phyloP scores from a whole-genome alignment of 23 red algal genomes.

The Pyropia haitanensis region DNA sequence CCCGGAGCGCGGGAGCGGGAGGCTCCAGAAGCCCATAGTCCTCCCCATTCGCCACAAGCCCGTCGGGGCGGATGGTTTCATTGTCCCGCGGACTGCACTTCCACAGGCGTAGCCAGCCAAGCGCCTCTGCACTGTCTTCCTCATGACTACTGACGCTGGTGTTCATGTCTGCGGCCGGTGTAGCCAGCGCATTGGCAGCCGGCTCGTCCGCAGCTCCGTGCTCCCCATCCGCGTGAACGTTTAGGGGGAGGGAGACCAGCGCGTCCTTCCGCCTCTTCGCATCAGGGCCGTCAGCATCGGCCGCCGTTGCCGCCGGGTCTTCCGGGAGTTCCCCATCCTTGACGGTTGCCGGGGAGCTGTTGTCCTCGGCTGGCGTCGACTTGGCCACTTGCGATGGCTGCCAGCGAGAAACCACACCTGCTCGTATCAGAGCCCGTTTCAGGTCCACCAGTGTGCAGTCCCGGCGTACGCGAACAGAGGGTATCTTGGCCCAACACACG shows the following conservation, averaged over 20 bases:
- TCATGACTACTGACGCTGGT: too few relatives aligned
- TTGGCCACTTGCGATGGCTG: too few relatives aligned
- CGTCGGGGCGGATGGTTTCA: conserved; percentile 50
- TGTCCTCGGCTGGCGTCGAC: too few relatives aligned
- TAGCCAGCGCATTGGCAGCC: conserved; percentile 32
- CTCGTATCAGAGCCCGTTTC: too few relatives aligned
- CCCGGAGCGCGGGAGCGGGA: too few relatives aligned
- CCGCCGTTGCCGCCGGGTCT: too few relatives aligned
- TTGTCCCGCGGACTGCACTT: conserved; percentile 56
- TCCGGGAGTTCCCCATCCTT: too few relatives aligned
- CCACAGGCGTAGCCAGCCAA: conserved; percentile 44
- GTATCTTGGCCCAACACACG: conserved; percentile 54
- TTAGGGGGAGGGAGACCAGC: too few relatives aligned
- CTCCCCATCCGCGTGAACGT: conserved; percentile 1
- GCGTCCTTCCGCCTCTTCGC: conserved; percentile 4
- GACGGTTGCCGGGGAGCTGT: too few relatives aligned
- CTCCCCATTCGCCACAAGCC: conserved; percentile 63
- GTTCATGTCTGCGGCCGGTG: conserved; percentile 9
- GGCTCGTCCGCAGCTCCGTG: conserved; percentile 43
- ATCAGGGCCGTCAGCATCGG: conserved; percentile 25
- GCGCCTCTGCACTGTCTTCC: too few relatives aligned
- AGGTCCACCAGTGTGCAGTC: too few relatives aligned
- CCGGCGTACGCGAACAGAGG: background rate
- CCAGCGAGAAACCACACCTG: too few relatives aligned
- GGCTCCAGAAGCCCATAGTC: conserved; percentile 27